These are phyloP conservation scores for Centaurea solstitialis DNA, from an alignment of 129 eudicot genomes.

Conservation along the genomic window DNA sequence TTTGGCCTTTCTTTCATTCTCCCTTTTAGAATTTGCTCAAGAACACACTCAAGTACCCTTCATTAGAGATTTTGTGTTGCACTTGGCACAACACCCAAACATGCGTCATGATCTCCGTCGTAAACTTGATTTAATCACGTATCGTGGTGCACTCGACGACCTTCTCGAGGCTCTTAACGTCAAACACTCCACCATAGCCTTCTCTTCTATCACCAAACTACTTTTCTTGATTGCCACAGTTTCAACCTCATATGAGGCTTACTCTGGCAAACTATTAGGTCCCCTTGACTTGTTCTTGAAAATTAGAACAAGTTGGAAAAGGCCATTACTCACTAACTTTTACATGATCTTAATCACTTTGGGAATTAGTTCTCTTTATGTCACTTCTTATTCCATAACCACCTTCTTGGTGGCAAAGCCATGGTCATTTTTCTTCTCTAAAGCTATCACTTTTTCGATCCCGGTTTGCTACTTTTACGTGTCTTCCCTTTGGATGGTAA, in stretches of 20 bases:
- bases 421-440: not conserved
- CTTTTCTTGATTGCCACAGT: conserved; percentile 9
- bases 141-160: not conserved
- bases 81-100: conserved; percentile 9
- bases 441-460: not conserved
- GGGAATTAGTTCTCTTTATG: not conserved
- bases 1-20: conserved; percentile 16
- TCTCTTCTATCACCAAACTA: conserved; percentile 9
- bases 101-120: not conserved
- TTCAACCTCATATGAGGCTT: conserved; percentile 33
- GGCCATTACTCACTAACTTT: conserved; percentile 10
- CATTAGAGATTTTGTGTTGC: not conserved
- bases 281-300: conserved; percentile 16
- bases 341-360: conserved; percentile 23
- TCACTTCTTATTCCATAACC: not conserved
- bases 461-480: not conserved
- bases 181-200: not conserved
- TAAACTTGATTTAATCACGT: not conserved
- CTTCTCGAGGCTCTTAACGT: not conserved
- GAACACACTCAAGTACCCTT: not conserved
- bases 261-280: conserved; percentile 15
- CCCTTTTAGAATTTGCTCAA: not conserved
- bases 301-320: conserved; percentile 20
- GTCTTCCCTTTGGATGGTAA: conserved; percentile 26
- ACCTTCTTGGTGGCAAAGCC: not conserved